Percentiles rank a stretch among this genome's conserved stretches.
Conservation (phyloP, 1,284 basidiomycete genomes). For the Ceratobasidium sp. region DNA sequence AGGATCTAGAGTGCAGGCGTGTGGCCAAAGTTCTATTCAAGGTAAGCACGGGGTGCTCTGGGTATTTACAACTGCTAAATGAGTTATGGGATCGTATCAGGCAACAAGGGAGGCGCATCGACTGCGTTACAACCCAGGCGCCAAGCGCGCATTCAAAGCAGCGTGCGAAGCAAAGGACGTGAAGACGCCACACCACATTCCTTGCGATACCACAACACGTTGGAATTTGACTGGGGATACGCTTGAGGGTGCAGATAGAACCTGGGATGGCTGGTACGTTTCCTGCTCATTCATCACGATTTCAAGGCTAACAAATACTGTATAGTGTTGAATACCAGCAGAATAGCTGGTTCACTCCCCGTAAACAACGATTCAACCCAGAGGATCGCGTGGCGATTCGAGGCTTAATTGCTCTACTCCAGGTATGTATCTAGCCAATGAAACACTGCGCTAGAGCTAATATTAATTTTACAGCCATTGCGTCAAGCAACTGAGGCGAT, state of each 20-base stretch:
- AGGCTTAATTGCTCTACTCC: not conserved
- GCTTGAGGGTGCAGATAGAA: not conserved
- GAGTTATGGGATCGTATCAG: constrained; percentile 8
- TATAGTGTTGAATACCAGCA: not conserved
- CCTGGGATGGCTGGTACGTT: not conserved
- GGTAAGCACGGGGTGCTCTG: no score
- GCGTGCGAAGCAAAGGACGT: not conserved
- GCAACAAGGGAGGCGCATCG: not conserved
- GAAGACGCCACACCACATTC: not conserved
- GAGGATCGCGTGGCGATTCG: not conserved
- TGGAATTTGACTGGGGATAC: not conserved
- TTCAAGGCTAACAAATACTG: not conserved
- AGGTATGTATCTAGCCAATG: not conserved
- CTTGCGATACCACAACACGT: not conserved
- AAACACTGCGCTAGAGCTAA: not conserved
- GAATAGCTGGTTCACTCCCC: not conserved
- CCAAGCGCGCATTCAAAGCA: not conserved
- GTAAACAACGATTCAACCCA: not conserved
- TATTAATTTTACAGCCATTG: not conserved
- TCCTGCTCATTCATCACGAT: not conserved
- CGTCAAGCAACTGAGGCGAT: not conserved
- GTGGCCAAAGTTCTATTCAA: no score
- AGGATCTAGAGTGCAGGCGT: no score
- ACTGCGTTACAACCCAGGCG: not conserved
- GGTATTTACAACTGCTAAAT: no score